Evolutionary conservation across 441 rosid genomes (phyloP).

Genomic region (California macrophylla): DNA sequence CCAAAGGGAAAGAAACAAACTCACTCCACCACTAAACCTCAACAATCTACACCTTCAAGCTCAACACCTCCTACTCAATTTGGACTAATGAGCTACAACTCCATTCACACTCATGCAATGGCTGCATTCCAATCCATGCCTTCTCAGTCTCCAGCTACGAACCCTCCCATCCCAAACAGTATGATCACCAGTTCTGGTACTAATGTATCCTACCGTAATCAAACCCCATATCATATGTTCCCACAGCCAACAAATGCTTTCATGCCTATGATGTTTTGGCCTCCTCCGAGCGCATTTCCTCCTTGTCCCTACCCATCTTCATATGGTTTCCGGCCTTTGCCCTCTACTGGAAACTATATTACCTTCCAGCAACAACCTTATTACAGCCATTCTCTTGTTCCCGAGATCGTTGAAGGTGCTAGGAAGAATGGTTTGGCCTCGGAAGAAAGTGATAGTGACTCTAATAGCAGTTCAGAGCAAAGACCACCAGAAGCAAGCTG

Average conservation of each 20-base stretch:
- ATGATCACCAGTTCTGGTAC: conserved; percentile 13
- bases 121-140: conserved; percentile 26
- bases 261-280: conserved; percentile 52
- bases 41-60: conserved; percentile 18
- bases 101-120: conserved; percentile 22
- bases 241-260: conserved; percentile 33
- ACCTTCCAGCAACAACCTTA: conserved; percentile 30
- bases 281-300: conserved; percentile 36
- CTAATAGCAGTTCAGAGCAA: conserved; percentile 38
- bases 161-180: conserved; percentile 10
- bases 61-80: conserved; percentile 21
- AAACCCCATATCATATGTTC: conserved; percentile 25
- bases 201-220: conserved; percentile 27
- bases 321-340: conserved; percentile 29
- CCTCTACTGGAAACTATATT: conserved; percentile 24
- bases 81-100: conserved; percentile 29
- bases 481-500: conserved; percentile 19
- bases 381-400: conserved; percentile 19
- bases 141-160: conserved; percentile 21
- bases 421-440: conserved; percentile 19
- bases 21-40: conserved; percentile 20
- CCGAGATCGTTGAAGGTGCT: conserved; percentile 15
- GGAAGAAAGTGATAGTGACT: conserved; percentile 24
- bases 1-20: conserved; percentile 28
- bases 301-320: conserved; percentile 29